These are phyloP conservation scores for Aureobasidium sp. DNA, from an alignment of 2,329 filamentous ascomycete genomes.

Conservation along the genomic window DNA sequence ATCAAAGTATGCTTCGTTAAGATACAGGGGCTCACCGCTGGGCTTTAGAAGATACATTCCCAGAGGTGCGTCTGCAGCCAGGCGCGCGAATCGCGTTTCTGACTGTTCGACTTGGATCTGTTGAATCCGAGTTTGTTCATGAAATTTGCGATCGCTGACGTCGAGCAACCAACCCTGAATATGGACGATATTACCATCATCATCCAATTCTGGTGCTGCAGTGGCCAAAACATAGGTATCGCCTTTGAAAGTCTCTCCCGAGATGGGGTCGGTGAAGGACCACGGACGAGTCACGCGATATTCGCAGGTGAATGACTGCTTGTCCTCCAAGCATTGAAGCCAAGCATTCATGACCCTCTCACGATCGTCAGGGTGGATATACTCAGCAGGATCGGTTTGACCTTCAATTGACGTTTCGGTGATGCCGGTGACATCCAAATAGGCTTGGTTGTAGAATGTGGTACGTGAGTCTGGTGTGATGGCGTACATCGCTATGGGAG, in stretches of 20 bases:
- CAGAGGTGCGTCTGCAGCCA: slow-evolving; percentile 34
- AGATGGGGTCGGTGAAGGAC: slow-evolving; percentile 23
- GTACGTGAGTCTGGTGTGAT: slow-evolving; percentile 29
- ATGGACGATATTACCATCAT: slow-evolving; percentile 24
- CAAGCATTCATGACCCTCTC: slow-evolving; percentile 28
- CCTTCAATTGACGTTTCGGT: slow-evolving; percentile 18
- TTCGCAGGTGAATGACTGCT: slow-evolving; percentile 31
- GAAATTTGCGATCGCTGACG: slow-evolving; percentile 29
- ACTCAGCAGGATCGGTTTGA: not conserved
- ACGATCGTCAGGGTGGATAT: slow-evolving; percentile 28
- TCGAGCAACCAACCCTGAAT: slow-evolving; percentile 31
- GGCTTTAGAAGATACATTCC: slow-evolving; percentile 33
- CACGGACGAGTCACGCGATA: slow-evolving; percentile 33
- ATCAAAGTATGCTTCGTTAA: slow-evolving; percentile 35
- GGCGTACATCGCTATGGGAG: slow-evolving; percentile 37
- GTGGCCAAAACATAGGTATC: slow-evolving; percentile 29
- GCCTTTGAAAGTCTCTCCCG: slow-evolving; percentile 23
- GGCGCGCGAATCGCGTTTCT: slow-evolving; percentile 34
- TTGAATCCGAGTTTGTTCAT: slow-evolving; percentile 32
- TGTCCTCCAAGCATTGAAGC: slow-evolving; percentile 26
- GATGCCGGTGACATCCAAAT: slow-evolving; percentile 30
- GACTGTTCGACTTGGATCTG: slow-evolving; percentile 23
- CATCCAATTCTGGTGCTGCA: slow-evolving; percentile 28
- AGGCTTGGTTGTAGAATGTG: slow-evolving; percentile 36
- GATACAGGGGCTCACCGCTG: slow-evolving; percentile 31